Conservation (phyloP, 495 filamentous ascomycete genomes). For the Tirmania nivea region DNA sequence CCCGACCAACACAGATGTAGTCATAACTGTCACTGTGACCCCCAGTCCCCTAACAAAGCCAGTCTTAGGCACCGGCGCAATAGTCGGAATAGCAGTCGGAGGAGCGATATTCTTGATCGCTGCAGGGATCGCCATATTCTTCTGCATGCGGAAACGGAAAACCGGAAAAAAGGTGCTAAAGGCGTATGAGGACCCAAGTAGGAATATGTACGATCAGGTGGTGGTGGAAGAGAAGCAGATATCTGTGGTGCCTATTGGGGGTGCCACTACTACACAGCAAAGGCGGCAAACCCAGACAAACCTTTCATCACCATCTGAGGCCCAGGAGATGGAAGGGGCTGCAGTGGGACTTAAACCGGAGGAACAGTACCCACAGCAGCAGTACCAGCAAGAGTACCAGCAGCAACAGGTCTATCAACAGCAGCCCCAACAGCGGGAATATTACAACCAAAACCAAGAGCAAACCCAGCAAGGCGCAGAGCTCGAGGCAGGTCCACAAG, state of each 20-base stretch:
- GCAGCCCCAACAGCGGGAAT: too few relatives aligned
- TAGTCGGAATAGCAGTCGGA: neutral
- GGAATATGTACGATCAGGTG: neutral
- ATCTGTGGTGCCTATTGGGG: neutral
- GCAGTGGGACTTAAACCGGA: too few relatives aligned
- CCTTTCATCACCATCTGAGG: too few relatives aligned
- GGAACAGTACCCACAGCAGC: too few relatives aligned
- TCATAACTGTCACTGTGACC: neutral
- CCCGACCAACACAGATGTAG: too few relatives aligned
- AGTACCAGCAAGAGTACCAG: too few relatives aligned
- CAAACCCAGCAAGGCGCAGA: too few relatives aligned
- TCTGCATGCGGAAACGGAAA: neutral
- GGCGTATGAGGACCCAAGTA: neutral
- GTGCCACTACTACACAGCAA: neutral
- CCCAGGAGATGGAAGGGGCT: too few relatives aligned
- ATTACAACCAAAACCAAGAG: too few relatives aligned
- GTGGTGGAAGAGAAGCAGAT: neutral
- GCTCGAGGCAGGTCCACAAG: neutral
- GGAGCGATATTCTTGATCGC: neutral
- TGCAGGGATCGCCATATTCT: neutral
- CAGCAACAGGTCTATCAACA: too few relatives aligned
- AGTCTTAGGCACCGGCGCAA: neutral
- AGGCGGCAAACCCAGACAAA: neutral
- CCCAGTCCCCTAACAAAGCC: neutral
- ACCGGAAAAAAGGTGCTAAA: neutral